Evolutionary conservation across 2,329 filamentous ascomycete species (phyloP).

Genomic region (Tolypocladium tropicale): DNA sequence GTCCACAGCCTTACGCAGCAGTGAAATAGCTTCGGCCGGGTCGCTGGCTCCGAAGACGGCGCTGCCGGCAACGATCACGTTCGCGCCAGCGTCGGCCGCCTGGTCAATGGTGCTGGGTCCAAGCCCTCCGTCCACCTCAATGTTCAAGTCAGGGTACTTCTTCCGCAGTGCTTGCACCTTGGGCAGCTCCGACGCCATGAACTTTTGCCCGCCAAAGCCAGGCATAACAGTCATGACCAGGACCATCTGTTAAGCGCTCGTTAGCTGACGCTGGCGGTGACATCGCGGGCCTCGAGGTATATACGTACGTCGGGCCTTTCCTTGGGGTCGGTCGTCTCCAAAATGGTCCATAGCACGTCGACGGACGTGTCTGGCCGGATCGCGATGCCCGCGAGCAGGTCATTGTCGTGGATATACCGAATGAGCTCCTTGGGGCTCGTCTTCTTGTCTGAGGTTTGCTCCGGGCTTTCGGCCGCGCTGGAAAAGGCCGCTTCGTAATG

Average conservation of each 20-base stretch:
- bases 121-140: slow-evolving; percentile 92
- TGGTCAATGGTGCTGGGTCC: slow-evolving; percentile 84
- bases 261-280: slow-evolving; percentile 2
- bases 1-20: slow-evolving; percentile 72
- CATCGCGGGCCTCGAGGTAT: neutral
- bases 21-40: slow-evolving; percentile 75
- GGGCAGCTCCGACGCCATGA: slow-evolving; percentile 91
- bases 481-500: slow-evolving; percentile 96
- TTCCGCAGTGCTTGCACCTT: slow-evolving; percentile 80
- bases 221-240: slow-evolving; percentile 97
- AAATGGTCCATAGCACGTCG: slow-evolving; percentile 83
- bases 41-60: slow-evolving; percentile 91
- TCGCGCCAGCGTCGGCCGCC: slow-evolving; percentile 89
- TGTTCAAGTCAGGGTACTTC: slow-evolving; percentile 85
- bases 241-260: slow-evolving; percentile 61
- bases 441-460: slow-evolving; percentile 54
- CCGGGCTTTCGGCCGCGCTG: slow-evolving; percentile 72
- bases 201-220: slow-evolving; percentile 95
- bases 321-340: slow-evolving; percentile 60
- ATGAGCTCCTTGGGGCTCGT: slow-evolving; percentile 82
- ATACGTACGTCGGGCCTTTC: slow-evolving; percentile 79
- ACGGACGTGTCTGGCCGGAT: slow-evolving; percentile 90
- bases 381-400: slow-evolving; percentile 85
- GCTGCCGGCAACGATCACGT: slow-evolving; percentile 94
- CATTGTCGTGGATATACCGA: slow-evolving; percentile 78